Conservation (phyloP, 768 basidiomycete species). For the Tricholoma flavovirens region DNA sequence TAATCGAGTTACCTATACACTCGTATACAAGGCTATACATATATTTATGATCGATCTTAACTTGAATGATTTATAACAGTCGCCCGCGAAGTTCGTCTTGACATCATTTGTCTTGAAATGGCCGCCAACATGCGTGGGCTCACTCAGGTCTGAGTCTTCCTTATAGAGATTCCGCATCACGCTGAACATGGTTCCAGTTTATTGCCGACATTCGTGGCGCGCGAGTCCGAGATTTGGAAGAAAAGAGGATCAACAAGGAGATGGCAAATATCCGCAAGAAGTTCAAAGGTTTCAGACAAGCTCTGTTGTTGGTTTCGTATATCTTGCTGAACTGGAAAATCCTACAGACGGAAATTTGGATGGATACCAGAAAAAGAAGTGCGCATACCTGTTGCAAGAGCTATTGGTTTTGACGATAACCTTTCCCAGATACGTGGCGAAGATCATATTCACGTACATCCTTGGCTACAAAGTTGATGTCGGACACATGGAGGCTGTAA, state of each 20-base stretch:
- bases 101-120: constrained; percentile 41
- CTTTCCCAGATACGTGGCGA: constrained; percentile 80
- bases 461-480: constrained; percentile 98
- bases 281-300: constrained; percentile 71
- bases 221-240: constrained; percentile 92
- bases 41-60: too few relatives aligned
- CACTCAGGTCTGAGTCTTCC: constrained; percentile 64
- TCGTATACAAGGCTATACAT: too few relatives aligned
- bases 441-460: constrained; percentile 99
- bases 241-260: constrained; percentile 99
- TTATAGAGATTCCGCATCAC: neutral
- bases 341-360: constrained; percentile 74
- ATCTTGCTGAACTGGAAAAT: constrained; percentile 6
- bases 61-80: too few relatives aligned
- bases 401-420: neutral
- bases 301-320: neutral
- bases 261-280: constrained; percentile 99
- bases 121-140: constrained; percentile 88
- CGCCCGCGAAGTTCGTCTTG: too few relatives aligned
- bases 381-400: constrained; percentile 15
- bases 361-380: constrained; percentile 94
- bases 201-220: constrained; percentile 99
- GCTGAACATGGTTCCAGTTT: constrained; percentile 51
- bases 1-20: neutral
- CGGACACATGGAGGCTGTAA: constrained; percentile 99